These are phyloP conservation scores for Bruguiera parviflora DNA, from an alignment of 345 rosid genomes.

Conservation along the genomic window DNA sequence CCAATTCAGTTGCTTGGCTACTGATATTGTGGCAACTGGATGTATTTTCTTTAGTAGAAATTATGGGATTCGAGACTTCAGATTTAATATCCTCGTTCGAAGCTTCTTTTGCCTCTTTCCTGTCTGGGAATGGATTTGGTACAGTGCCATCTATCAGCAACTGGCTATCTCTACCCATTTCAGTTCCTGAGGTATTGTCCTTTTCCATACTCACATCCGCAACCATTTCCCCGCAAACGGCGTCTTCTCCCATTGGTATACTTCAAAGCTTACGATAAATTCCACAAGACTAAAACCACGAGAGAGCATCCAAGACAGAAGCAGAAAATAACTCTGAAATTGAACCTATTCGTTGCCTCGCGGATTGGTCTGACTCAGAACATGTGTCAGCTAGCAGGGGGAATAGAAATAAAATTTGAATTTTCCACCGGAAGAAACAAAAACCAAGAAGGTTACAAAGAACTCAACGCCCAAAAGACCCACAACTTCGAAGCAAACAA, in stretches of 20 bases:
- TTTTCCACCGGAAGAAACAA: neutral
- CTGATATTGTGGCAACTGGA: conserved; percentile 47
- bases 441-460: neutral
- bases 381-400: neutral
- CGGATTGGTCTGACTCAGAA: neutral
- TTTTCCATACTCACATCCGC: conserved; percentile 25
- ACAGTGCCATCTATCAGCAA: conserved; percentile 25
- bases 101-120: conserved; percentile 69
- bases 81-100: conserved; percentile 66
- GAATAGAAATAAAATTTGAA: conserved; percentile 6
- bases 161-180: conserved; percentile 46
- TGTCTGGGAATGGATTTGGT: conserved; percentile 35
- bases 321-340: neutral
- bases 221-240: conserved; percentile 39
- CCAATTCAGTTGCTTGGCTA: conserved; percentile 41
- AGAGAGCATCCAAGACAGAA: conserved; percentile 27
- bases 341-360: neutral
- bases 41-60: conserved; percentile 52
- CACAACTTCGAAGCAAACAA: neutral
- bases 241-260: conserved; percentile 53
- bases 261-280: conserved; percentile 3
- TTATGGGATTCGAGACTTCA: conserved; percentile 74
- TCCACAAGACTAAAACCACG: neutral
- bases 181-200: conserved; percentile 30
- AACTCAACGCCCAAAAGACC: neutral